Base-by-base conservation (phyloP, 1,284 basidiomycete species). In the Rhodotorula sp. region DNA sequence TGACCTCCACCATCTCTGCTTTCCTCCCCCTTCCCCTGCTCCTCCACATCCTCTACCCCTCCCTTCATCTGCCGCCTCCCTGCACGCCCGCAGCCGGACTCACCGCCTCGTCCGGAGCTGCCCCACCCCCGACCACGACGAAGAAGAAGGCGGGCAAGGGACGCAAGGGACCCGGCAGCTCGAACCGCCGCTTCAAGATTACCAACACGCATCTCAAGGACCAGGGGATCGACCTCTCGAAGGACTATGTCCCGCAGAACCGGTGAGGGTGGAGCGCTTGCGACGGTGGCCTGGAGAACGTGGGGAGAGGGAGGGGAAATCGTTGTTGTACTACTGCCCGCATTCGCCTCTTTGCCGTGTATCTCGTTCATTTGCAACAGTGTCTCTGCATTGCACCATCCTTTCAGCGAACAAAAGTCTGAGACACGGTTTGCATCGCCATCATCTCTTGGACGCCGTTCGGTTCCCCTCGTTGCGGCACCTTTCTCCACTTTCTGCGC, bases 151-250 rank as follows among this genome's bases (percentile, higher is more conserved):
- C 91, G 80, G 64, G 55, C 34, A 78, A 78, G 41, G 90, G 90
- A 64, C 91, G 90, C 81, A 88, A 90, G 70, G 85, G 87, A n/a
- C 61, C 70, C 0, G 89, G 86, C 42, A 85, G 87, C 53, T 84
- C 88, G n/a, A 88, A 91, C 78, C 85, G 91, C 60, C 88, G 88
- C 78, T 87, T 88, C 74, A 88, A 91, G 77, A 87, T 95, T 74
- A 94, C 92, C 61, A 96, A 95, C 78, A 89, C 90, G 3, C 93
- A 94, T 84, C 81, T 94, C 79, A 90, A 88, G 79, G 81, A 81
- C 59, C 73, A 72, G 55, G 88, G 89, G 75, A 90, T 95, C 82
- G 92, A 95, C 82, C 81, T 95, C 62, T 89, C 89, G 64, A 87
- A 87, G 75, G 91, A 84, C 71, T 82, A 70, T n/a, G 66, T 68